These are phyloP conservation scores for Stylonectria norvegica DNA, from an alignment of 2,329 filamentous ascomycete species.

Conservation along the genomic window DNA sequence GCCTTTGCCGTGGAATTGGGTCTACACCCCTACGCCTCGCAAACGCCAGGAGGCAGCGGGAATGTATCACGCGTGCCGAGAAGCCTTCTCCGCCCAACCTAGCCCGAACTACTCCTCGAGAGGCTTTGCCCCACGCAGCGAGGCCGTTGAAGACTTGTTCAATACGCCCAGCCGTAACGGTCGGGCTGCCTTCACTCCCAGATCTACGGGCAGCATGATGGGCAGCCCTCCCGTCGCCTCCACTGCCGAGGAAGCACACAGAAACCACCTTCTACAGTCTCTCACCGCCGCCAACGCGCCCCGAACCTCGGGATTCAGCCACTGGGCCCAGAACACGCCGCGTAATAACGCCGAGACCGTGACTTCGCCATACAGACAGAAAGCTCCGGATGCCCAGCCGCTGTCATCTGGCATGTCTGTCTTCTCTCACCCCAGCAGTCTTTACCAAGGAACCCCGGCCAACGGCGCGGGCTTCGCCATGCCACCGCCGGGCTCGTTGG, in stretches of 20 bases:
- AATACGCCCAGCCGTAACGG: slow-evolving; percentile 21
- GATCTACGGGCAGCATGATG: slow-evolving; percentile 15
- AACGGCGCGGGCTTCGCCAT: slow-evolving; percentile 21
- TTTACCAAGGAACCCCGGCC: slow-evolving; percentile 47
- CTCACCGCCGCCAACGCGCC: slow-evolving; percentile 27
- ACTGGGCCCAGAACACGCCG: slow-evolving; percentile 28
- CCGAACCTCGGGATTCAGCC: slow-evolving; percentile 31
- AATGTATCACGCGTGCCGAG: slow-evolving; percentile 17
- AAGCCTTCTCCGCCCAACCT: slow-evolving; percentile 25
- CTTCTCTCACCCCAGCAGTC: slow-evolving; percentile 50
- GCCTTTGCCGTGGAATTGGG: slow-evolving; percentile 51
- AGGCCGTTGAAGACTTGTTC: slow-evolving; percentile 30
- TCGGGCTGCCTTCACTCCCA: slow-evolving; percentile 5
- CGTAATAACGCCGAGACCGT: slow-evolving; percentile 16
- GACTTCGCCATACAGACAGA: slow-evolving; percentile 18
- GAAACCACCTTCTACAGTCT: slow-evolving; percentile 35
- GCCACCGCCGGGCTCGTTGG: slow-evolving; percentile 11
- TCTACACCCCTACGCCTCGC: slow-evolving; percentile 37
- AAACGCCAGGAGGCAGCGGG: slow-evolving; percentile 17
- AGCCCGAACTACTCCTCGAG: slow-evolving; percentile 24
- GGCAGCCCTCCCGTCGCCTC: slow-evolving; percentile 17
- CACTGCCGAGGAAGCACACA: slow-evolving; percentile 30
- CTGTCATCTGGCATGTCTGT: slow-evolving; percentile 30
- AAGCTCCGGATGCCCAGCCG: slow-evolving; percentile 12
- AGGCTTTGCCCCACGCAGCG: slow-evolving; percentile 7